A percentile compares a stretch with the other conserved stretches of the same genome.
Conservation (phyloP, 1,284 basidiomycete species). For the Ustilago lituana region DNA sequence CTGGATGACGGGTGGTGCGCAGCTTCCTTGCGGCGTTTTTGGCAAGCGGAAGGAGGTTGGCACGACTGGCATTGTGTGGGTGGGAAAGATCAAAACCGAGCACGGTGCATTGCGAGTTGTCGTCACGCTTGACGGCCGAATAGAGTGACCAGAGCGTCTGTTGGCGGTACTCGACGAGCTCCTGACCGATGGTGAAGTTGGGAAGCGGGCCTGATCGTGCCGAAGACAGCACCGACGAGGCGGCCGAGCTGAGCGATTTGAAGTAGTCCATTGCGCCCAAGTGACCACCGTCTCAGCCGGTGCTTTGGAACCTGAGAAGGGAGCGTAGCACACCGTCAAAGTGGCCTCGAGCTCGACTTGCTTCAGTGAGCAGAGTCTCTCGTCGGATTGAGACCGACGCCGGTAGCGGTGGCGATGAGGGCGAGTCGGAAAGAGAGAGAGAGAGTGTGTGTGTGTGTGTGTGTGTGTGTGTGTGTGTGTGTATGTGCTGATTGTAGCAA, state of each 20-base stretch:
- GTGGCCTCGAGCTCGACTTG: neutral
- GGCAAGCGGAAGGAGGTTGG: slow-evolving; percentile 74
- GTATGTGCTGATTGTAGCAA: too few relatives aligned
- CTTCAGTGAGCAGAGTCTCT: too few relatives aligned
- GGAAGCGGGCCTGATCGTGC: slow-evolving; percentile 82
- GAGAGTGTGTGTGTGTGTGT: too few relatives aligned
- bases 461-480: too few relatives aligned
- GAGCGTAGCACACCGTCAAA: neutral
- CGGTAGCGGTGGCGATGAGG: too few relatives aligned
- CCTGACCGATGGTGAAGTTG: slow-evolving; percentile 84
- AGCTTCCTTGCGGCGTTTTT: slow-evolving; percentile 91
- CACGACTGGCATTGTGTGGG: slow-evolving; percentile 44
- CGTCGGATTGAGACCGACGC: too few relatives aligned
- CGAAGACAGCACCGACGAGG: slow-evolving; percentile 84
- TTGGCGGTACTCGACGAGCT: slow-evolving; percentile 76
- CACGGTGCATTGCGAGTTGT: slow-evolving; percentile 71
- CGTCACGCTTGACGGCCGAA: slow-evolving; percentile 85
- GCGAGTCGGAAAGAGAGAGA: too few relatives aligned
- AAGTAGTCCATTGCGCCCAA: slow-evolving; percentile 95
- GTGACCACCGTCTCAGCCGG: too few relatives aligned
- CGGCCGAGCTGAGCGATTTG: slow-evolving; percentile 82
- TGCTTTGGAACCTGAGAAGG: neutral
- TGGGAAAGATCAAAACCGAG: slow-evolving; percentile 59
- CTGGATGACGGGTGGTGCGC: slow-evolving; percentile 89
- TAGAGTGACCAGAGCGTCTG: slow-evolving; percentile 84